phyloP scores from a whole-genome alignment of 208 protist genomes.

The Angomonas deanei region DNA sequence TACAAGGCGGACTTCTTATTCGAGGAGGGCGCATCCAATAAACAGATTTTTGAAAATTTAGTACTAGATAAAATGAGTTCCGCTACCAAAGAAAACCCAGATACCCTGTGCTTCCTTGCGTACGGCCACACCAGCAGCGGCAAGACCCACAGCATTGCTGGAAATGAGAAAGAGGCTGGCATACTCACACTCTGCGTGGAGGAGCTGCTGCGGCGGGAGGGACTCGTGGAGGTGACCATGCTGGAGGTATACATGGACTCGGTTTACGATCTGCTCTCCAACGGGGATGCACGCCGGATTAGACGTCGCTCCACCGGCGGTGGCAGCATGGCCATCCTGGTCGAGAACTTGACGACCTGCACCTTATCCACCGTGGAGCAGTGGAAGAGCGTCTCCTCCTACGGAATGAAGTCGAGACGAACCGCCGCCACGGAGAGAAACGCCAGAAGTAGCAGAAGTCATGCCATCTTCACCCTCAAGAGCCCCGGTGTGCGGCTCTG shows the following conservation, averaged over 20 bases:
- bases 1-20: constrained; percentile 44
- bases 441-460: constrained; percentile 85
- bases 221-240: constrained; percentile 81
- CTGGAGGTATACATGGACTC: constrained; percentile 82
- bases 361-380: constrained; percentile 48
- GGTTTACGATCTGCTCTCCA: constrained; percentile 74
- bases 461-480: constrained; percentile 90
- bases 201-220: constrained; percentile 62
- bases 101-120: constrained; percentile 83
- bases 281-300: constrained; percentile 50
- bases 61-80: constrained; percentile 45
- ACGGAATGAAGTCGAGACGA: constrained; percentile 70
- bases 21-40: constrained; percentile 34
- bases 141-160: constrained; percentile 86
- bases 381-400: constrained; percentile 62
- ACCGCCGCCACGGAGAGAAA: constrained; percentile 89
- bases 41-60: constrained; percentile 57
- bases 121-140: constrained; percentile 89
- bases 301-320: constrained; percentile 19
- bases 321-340: constrained; percentile 43
- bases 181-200: constrained; percentile 61
- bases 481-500: constrained; percentile 68
- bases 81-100: constrained; percentile 41
- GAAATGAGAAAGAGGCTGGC: constrained; percentile 52
- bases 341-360: constrained; percentile 70